Percentiles rank a stretch among this genome's conserved stretches.
These are phyloP conservation scores for Talaromyces sp. DNA, from an alignment of 2,329 filamentous ascomycete species.

Conservation along the genomic window DNA sequence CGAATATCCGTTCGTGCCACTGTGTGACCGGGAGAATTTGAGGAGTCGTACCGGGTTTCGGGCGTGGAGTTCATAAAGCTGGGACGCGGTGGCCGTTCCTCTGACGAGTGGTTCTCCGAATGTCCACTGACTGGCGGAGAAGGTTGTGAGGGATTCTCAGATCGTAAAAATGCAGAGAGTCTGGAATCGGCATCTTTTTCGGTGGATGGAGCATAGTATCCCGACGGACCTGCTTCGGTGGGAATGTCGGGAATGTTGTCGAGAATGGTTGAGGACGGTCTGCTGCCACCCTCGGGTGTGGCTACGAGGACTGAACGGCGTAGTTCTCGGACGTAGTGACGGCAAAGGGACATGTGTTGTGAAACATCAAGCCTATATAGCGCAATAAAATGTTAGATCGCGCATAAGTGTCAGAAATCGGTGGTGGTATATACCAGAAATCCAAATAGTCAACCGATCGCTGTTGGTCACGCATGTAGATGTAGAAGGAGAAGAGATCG, in stretches of 20 bases:
- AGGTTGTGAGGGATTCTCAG: constrained; percentile 48
- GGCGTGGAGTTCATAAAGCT: constrained; percentile 64
- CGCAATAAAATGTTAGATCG: constrained; percentile 20
- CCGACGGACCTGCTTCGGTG: constrained; percentile 50
- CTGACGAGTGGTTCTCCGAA: constrained; percentile 46
- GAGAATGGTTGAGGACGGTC: constrained; percentile 77
- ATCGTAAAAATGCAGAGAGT: constrained; percentile 83
- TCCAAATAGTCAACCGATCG: constrained; percentile 96
- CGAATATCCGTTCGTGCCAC: constrained; percentile 88
- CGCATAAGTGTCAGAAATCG: background rate
- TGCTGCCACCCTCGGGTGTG: constrained; percentile 78
- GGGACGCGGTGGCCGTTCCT: constrained; percentile 52
- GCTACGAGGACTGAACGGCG: constrained; percentile 88
- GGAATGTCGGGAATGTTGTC: constrained; percentile 66
- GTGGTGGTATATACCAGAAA: constrained; percentile 72
- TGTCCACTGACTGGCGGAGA: constrained; percentile 56
- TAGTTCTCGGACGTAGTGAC: constrained; percentile 94
- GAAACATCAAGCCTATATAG: constrained; percentile 90
- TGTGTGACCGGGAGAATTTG: constrained; percentile 74
- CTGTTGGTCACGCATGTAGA: constrained; percentile 99
- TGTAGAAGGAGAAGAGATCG: constrained; percentile 98
- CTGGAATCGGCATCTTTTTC: constrained; percentile 81
- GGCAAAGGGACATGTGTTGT: constrained; percentile 94
- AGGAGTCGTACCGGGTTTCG: constrained; percentile 67
- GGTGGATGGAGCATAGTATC: constrained; percentile 63